Evolutionary conservation across 2,329 filamentous ascomycete species (phyloP), one percentile per base, ranked within the genome.

Genomic region (Trichoderma semiorbis): DNA sequence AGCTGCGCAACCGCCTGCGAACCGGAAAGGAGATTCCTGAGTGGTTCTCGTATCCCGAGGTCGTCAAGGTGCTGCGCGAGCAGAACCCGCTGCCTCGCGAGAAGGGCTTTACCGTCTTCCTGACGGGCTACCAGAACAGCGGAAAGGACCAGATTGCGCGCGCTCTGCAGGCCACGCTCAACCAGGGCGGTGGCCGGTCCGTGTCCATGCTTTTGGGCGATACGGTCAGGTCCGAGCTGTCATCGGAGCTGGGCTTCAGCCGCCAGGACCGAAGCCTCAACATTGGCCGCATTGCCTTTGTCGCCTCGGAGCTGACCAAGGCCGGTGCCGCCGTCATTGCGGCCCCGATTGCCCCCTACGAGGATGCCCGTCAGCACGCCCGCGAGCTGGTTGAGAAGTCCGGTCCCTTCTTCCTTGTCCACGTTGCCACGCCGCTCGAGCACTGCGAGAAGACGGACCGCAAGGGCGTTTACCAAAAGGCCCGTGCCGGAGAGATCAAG

Each of bases 21-120:
- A 97, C 92, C 73, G 96, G 96, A 77, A 93, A 93, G 78, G 94
- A 97, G 77, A 99, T 99, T 78, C 96, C 96, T 77, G 94, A 97
- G 84, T 99, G 96, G 96, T 99, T 99, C 89, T 98, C 96, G 36
- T 99, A 99, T 87, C 95, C 96, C 74, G 96, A 99, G 86, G 96
- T 99, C 77, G 96, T 99, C 84, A 91, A 91, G 83, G 96, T 98
- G 64, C 92, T 99, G 74, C 92, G 96, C 79, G 95, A 99, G 86
- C 97, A 95, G 77, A 96, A 98, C 87, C 96, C 95, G 64, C 90
- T 97, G 66, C 93, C 96, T 76, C 91, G 90, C 78, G 89, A 92
- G 80, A 97, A 99, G 87, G 96, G 96, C 75, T 99, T 99, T 89
- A 98, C 96, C 74, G 89, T 99, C 83, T 98, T 99, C 91, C 88